Base-by-base conservation (phyloP, 202 grass and related monocot genomes). In the Zizania palustris region DNA sequence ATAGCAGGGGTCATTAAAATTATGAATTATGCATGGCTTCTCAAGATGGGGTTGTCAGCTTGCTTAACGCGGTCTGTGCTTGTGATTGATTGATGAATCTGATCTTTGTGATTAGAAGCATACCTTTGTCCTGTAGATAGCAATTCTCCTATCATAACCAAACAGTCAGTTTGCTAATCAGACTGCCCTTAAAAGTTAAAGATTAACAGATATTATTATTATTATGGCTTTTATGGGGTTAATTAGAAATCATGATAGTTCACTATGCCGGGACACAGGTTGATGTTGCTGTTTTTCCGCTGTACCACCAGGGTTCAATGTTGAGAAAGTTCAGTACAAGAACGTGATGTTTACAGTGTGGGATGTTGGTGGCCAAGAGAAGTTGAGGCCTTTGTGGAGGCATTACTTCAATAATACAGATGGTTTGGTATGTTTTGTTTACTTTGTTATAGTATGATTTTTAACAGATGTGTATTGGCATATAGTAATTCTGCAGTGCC, bases 301-400 rank as follows among this genome's bases (percentile, higher is more conserved):
- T 84, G 56, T 62, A 20, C 33, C n/a, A 76, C 54, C 45, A 98
- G 95, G 95, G 21, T 97, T 97, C 82, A 97, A 97, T 83, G 95
- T 97, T 19, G 95, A 97, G 82, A 97, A 97, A 90, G 89, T 98
- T 72, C 89, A 98, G 74, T 98, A 94, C 82, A 98, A 92, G 80
- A 98, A 94, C 79, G 91, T 98, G 57, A 73, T 92, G 35, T 98
- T 98, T 89, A 98, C 95, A n/a, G 91, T 98, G 9, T 98, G 95
- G 91, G 95, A 98, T 85, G 95, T 98, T 67, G 95, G 95, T 8
- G 95, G 95, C 28, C 95, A 98, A 90, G 95, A 98, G 72, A 98
- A 98, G 54, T 74, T 98, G 65, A 90, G 95, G 63, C 87, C 91
- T 72, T 77, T 98, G 75, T 98, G 91, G 95, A 92, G 87, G 71